Conservation (phyloP, 2,329 filamentous ascomycete species). For the Fonsecaea nubica region DNA sequence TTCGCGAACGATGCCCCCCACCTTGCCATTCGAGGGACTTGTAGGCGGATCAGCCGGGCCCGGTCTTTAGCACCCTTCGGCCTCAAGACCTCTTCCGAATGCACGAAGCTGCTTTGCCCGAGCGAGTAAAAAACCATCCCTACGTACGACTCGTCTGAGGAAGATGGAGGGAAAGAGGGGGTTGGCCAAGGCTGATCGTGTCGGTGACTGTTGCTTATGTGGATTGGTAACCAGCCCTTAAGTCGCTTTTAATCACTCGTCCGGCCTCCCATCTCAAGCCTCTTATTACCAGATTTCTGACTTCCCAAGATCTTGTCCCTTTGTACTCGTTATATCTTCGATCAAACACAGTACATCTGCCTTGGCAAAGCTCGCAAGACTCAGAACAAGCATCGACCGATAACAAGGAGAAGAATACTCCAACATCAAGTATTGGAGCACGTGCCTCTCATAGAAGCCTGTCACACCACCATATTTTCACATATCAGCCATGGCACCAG, state of each 20-base stretch:
- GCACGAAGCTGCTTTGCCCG: constrained; percentile 12
- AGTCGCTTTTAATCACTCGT: constrained; percentile 10
- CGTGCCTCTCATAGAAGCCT: background rate
- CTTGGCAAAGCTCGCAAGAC: constrained; percentile 1
- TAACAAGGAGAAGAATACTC: background rate
- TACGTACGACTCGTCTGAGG: constrained; percentile 2
- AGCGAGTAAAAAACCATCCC: constrained; percentile 5
- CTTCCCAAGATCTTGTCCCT: constrained; percentile 2
- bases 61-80: constrained; percentile 7
- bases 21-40: background rate
- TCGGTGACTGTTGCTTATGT: constrained; percentile 22
- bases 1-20: constrained; percentile 7
- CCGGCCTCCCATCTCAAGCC: constrained; percentile 5
- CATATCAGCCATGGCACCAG: constrained; percentile 45
- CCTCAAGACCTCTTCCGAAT: constrained; percentile 1
- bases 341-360: background rate
- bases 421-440: background rate
- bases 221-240: constrained; percentile 17
- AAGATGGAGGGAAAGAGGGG: background rate
- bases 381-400: background rate
- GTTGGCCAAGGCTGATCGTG: constrained; percentile 3
- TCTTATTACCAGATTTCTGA: constrained; percentile 15
- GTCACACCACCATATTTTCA: background rate
- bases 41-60: constrained; percentile 8
- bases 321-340: background rate